Percentiles rank a stretch among this genome's conserved stretches.
These are phyloP conservation scores for Fragaria ananassa DNA, from an alignment of 306 rosid genomes.

Conservation along the genomic window DNA sequence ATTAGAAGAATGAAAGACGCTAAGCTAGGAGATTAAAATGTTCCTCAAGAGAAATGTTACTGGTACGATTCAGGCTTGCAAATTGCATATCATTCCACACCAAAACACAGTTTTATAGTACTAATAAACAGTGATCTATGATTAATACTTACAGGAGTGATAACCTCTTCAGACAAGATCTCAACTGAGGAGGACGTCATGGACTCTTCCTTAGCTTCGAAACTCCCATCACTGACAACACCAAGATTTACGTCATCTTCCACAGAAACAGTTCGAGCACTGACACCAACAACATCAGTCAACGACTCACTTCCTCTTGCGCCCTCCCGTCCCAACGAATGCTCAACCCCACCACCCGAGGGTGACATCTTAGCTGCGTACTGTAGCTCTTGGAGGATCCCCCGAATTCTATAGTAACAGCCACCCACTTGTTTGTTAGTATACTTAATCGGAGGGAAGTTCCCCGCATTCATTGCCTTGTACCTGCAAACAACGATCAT, in stretches of 20 bases:
- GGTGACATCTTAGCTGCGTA: slow-evolving; percentile 33
- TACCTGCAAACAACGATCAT: slow-evolving; percentile 38
- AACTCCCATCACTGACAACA: slow-evolving; percentile 20
- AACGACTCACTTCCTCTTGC: slow-evolving; percentile 7
- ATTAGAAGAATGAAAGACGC: neutral
- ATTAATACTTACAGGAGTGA: slow-evolving; percentile 36
- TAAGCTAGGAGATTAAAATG: neutral
- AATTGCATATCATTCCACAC: slow-evolving; percentile 4
- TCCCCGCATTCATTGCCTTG: slow-evolving; percentile 54
- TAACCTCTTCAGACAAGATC: slow-evolving; percentile 29
- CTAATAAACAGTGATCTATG: neutral
- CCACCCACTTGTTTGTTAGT: slow-evolving; percentile 57
- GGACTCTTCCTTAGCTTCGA: slow-evolving; percentile 30
- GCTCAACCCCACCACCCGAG: slow-evolving; percentile 15
- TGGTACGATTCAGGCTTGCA: neutral
- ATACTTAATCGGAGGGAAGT: slow-evolving; percentile 34
- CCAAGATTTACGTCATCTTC: slow-evolving; percentile 7
- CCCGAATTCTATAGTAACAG: slow-evolving; percentile 41
- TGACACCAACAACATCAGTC: slow-evolving; percentile 17
- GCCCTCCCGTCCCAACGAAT: slow-evolving; percentile 17
- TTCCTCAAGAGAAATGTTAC: neutral
- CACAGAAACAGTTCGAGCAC: slow-evolving; percentile 11
- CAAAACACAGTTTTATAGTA: neutral
- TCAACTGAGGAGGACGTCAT: slow-evolving; percentile 17
- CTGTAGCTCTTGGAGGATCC: slow-evolving; percentile 53